A percentile compares a stretch with the other conserved stretches of the same genome.
Evolutionary conservation across 768 basidiomycete species (phyloP).

Genomic region (Auriscalpium vulgare): DNA sequence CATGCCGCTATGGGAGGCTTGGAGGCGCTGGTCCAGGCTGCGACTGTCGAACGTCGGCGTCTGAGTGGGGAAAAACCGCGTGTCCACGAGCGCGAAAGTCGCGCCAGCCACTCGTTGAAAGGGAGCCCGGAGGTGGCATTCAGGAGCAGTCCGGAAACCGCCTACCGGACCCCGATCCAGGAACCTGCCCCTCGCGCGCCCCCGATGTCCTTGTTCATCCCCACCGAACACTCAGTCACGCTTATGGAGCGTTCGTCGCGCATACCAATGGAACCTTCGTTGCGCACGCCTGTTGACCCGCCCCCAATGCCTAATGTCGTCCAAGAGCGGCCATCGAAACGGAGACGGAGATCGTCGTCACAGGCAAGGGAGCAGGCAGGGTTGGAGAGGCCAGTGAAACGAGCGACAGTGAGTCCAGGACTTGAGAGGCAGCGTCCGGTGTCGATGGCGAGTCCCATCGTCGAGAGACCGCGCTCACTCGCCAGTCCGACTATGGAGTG

Average conservation of each 20-base stretch:
- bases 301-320: not conserved
- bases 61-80: constrained; percentile 27
- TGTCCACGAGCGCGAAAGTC: not conserved
- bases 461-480: no score
- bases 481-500: no score
- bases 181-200: not conserved
- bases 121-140: not conserved
- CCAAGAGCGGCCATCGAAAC: not conserved
- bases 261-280: not conserved
- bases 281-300: not conserved
- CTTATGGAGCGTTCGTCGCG: not conserved
- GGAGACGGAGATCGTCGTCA: not conserved
- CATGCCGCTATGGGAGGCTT: constrained; percentile 29
- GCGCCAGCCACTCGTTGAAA: not conserved
- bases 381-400: not conserved
- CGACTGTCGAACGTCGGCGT: constrained; percentile 55
- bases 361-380: not conserved
- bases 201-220: not conserved
- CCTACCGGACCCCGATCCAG: not conserved
- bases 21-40: constrained; percentile 66
- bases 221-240: not conserved
- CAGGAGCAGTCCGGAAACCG: not conserved
- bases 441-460: not conserved
- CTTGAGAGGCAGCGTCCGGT: not conserved
- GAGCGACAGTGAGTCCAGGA: not conserved